Evolutionary conservation across 768 basidiomycete genomes (phyloP), one percentile per base, ranked within the genome.

Genomic region (Boletus huronensis): DNA sequence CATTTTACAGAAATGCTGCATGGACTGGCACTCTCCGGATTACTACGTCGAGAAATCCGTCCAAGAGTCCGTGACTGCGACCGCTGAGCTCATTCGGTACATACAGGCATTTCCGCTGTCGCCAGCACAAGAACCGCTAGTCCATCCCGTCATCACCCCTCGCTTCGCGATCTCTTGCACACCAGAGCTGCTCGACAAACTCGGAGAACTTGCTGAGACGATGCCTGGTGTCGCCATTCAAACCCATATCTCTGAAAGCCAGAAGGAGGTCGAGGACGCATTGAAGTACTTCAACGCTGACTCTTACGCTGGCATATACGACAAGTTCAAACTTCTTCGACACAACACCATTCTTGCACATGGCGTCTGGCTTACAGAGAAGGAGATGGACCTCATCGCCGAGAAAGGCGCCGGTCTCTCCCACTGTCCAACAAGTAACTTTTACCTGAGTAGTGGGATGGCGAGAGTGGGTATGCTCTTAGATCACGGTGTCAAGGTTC

Each of bases 131-230:
- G 74, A 78, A 53, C 77, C 82, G 2, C 82, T 95, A 7, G 88
- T 98, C 10, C 89, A 90, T 52, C 96, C 96, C 5, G 84, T 93
- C 63, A 73, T 98, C 40, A 98, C 96, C 0, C 96, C 96, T 14
- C 89, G 96, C n/a, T 98, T 98, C 69, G 96, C 96, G 23, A 88
- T 98, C 54, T 85, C 90, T 11, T 96, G 93, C 71, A 84, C 93
- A 0, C 69, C 77, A 13, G 73, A 80, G n/a, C 82, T 95, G 29
- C 78, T 98, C 47, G 44, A 64, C 1, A 70, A 73, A 5, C 77
- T 98, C 6, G 84, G 88, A 9, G 29, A 60, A 14, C 66, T 96
- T 38, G 88, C 88, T 0, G 65, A 72, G 21, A 66, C 75, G 3
- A 81, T 90, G 62, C 79, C 83, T 4, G 58, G 71, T 1, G 77